Percentiles rank a stretch among this genome's conserved stretches.
These are phyloP conservation scores for Byssochlamys sp. DNA, from an alignment of 2,329 filamentous ascomycete genomes.

Conservation along the genomic window DNA sequence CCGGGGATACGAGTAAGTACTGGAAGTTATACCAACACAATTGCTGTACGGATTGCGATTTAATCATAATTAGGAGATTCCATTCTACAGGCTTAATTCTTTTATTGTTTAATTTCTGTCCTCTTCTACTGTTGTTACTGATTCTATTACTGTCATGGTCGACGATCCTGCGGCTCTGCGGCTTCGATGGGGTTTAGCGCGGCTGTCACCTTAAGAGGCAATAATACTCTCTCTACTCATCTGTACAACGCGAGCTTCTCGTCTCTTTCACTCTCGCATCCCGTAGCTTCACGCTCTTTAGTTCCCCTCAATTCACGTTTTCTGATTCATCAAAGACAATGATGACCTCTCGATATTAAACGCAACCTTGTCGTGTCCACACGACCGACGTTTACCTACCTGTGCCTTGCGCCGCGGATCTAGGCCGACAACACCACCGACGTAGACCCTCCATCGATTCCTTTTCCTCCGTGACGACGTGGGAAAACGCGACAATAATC, in stretches of 20 bases:
- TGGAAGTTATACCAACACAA: background rate
- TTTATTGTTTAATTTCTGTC: background rate
- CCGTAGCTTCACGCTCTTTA: background rate
- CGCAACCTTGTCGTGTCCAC: background rate
- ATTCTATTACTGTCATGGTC: background rate
- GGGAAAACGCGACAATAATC: background rate
- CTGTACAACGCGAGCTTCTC: background rate
- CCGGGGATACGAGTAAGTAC: background rate
- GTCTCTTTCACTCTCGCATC: background rate
- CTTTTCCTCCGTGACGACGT: background rate
- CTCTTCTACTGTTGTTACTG: background rate
- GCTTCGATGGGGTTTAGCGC: background rate
- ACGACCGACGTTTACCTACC: background rate
- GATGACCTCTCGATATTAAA: background rate
- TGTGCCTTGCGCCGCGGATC: background rate
- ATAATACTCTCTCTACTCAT: background rate
- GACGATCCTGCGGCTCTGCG: background rate
- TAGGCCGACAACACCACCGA: background rate
- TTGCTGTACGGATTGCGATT: background rate
- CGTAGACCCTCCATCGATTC: background rate
- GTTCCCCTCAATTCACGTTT: background rate
- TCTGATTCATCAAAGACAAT: background rate
- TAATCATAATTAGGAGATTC: background rate
- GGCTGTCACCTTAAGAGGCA: background rate
- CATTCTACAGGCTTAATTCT: background rate